Conservation (phyloP, 2,329 filamentous ascomycete genomes). For the Hypoxylon rubiginosum region DNA sequence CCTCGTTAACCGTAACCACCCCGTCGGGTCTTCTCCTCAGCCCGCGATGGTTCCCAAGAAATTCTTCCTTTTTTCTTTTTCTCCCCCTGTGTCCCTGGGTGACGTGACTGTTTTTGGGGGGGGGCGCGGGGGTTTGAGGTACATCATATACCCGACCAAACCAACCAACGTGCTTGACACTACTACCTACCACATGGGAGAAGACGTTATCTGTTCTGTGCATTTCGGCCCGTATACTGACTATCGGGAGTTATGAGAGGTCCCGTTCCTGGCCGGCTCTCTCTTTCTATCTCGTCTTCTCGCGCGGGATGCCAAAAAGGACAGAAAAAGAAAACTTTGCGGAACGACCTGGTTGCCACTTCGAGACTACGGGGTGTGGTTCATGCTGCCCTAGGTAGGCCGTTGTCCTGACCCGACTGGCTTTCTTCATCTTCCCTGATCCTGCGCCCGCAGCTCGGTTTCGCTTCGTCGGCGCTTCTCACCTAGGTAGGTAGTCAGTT, state of each 20-base stretch:
- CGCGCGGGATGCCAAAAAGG: not conserved
- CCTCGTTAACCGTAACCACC: slow-evolving; percentile 32
- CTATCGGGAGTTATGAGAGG: not conserved
- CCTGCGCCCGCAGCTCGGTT: not conserved
- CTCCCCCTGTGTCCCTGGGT: not conserved
- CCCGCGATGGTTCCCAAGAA: slow-evolving; percentile 29
- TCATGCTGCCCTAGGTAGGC: not conserved
- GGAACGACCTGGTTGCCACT: slow-evolving; percentile 1
- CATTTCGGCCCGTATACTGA: slow-evolving; percentile 3
- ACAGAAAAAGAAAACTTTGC: not conserved
- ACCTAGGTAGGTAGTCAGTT: not conserved
- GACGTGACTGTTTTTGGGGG: not conserved
- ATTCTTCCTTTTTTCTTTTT: not conserved
- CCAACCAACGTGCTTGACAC: not conserved
- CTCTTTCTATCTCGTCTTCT: not conserved
- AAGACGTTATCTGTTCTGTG: not conserved
- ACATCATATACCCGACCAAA: not conserved
- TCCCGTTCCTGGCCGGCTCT: not conserved
- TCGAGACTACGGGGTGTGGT: not conserved
- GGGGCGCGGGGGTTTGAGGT: not conserved
- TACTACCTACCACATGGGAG: not conserved
- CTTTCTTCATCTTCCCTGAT: not conserved
- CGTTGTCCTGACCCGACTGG: not conserved
- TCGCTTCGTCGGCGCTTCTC: not conserved
- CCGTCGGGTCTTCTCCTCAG: slow-evolving; percentile 36